Conservation (phyloP, 2,329 filamentous ascomycete genomes). For the Simplicillium sp. region DNA sequence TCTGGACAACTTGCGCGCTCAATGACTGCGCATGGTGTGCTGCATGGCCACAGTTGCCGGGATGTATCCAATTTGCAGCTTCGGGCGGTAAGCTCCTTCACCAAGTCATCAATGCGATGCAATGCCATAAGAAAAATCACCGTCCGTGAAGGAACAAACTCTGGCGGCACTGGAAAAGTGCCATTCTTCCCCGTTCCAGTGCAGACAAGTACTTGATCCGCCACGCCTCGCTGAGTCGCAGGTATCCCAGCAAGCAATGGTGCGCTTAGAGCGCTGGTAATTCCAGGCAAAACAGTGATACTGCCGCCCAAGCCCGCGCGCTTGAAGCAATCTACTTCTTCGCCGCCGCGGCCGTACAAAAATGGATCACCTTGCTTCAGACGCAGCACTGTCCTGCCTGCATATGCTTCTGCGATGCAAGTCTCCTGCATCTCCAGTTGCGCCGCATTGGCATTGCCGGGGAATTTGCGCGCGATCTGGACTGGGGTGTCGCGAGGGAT, state of each 20-base stretch:
- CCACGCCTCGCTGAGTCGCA: constrained; percentile 77
- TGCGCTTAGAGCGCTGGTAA: constrained; percentile 80
- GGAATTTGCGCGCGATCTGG: constrained; percentile 92
- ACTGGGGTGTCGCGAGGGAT: constrained; percentile 84
- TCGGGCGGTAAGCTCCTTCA: constrained; percentile 55
- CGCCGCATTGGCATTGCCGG: constrained; percentile 87
- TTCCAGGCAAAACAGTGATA: constrained; percentile 70
- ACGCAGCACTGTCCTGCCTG: constrained; percentile 72
- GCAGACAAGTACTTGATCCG: constrained; percentile 87
- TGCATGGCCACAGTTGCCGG: constrained; percentile 55
- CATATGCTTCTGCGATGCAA: constrained; percentile 56
- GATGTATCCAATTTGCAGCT: constrained; percentile 15
- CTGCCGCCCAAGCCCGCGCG: constrained; percentile 55
- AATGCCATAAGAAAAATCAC: constrained; percentile 93
- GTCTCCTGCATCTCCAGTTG: constrained; percentile 80
- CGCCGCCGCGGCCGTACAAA: constrained; percentile 87
- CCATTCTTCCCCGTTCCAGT: constrained; percentile 93
- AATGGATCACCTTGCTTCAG: constrained; percentile 97
- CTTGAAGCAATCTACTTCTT: constrained; percentile 81
- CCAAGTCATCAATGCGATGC: constrained; percentile 67
- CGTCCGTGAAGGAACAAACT: constrained; percentile 66
- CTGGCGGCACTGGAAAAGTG: constrained; percentile 66
- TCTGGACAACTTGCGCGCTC: constrained; percentile 91
- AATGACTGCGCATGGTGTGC: constrained; percentile 84
- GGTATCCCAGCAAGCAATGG: constrained; percentile 84